Percentiles rank a stretch among this genome's conserved stretches.
phyloP scores from a whole-genome alignment of 495 filamentous ascomycete species.

The Aspergillus kassunensis region DNA sequence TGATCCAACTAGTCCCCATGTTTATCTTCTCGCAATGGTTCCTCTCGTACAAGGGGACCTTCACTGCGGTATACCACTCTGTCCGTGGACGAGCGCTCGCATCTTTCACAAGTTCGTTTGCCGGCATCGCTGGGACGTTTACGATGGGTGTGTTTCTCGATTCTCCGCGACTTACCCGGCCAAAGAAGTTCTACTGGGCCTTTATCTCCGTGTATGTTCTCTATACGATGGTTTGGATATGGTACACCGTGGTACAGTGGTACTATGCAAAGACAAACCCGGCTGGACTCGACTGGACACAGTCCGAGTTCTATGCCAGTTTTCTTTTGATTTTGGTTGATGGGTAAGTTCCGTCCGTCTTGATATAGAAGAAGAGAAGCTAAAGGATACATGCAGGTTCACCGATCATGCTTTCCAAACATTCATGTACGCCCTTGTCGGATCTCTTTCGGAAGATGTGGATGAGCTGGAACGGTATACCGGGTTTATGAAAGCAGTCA shows the following conservation, averaged over 20 bases:
- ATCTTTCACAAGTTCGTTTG: neutral
- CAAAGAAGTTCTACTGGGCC: neutral
- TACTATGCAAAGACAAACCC: slow-evolving; percentile 2
- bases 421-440: slow-evolving; percentile 2
- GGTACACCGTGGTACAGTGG: slow-evolving; percentile 3
- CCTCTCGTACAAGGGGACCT: neutral
- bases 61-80: neutral
- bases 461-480: neutral
- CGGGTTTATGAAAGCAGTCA: neutral
- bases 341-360: neutral
- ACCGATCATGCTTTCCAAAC: slow-evolving; percentile 2
- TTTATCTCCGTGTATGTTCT: neutral
- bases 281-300: neutral
- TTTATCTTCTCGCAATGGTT: neutral
- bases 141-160: neutral
- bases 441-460: neutral
- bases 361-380: neutral
- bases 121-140: neutral
- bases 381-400: neutral
- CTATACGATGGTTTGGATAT: neutral
- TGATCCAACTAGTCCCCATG: neutral
- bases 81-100: neutral
- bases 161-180: neutral
- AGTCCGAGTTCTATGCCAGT: neutral
- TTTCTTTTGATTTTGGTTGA: neutral